Evolutionary conservation across 1,284 basidiomycete species (phyloP).

Genomic region (Malassezia vespertilionis): DNA sequence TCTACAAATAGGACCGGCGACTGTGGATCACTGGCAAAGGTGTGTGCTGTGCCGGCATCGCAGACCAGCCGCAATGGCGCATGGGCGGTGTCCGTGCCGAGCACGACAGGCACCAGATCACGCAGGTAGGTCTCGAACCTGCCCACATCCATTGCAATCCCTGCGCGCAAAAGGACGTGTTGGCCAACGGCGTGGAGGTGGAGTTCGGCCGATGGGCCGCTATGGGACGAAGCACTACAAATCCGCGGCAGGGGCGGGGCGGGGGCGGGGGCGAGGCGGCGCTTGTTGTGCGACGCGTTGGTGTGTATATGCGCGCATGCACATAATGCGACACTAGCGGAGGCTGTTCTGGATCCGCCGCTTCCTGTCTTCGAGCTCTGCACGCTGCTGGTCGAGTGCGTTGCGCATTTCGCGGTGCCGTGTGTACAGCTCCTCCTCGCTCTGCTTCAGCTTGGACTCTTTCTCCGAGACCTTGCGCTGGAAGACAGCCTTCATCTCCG

Average conservation of each 20-base stretch:
- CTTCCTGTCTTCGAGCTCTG: conserved; percentile 96
- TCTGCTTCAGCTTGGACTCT: conserved; percentile 47
- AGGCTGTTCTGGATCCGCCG: conserved; percentile 55
- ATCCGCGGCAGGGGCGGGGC: neutral
- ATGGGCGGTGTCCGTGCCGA: conserved; percentile 3
- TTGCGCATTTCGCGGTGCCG: conserved; percentile 46
- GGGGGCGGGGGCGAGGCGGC: neutral
- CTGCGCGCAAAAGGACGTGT: conserved; percentile 2
- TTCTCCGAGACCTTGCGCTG: conserved; percentile 47
- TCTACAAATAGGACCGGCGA: conserved; percentile 15
- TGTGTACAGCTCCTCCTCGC: conserved; percentile 46
- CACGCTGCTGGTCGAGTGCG: conserved; percentile 78
- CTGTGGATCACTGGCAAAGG: conserved; percentile 2
- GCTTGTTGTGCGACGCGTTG: neutral
- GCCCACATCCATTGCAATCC: neutral
- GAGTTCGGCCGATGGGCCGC: too few relatives aligned
- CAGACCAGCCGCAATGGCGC: neutral
- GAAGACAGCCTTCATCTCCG: conserved; percentile 48
- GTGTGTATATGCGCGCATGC: neutral
- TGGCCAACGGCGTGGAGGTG: neutral
- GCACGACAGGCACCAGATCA: conserved; percentile 22
- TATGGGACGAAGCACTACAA: neutral
- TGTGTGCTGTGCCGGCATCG: too few relatives aligned
- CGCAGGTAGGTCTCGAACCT: conserved; percentile 23
- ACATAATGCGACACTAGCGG: conserved; percentile 38